A percentile compares a stretch with the other conserved stretches of the same genome.
Evolutionary conservation across 1,284 basidiomycete species (phyloP).

Genomic region (Moniliella sp.): DNA sequence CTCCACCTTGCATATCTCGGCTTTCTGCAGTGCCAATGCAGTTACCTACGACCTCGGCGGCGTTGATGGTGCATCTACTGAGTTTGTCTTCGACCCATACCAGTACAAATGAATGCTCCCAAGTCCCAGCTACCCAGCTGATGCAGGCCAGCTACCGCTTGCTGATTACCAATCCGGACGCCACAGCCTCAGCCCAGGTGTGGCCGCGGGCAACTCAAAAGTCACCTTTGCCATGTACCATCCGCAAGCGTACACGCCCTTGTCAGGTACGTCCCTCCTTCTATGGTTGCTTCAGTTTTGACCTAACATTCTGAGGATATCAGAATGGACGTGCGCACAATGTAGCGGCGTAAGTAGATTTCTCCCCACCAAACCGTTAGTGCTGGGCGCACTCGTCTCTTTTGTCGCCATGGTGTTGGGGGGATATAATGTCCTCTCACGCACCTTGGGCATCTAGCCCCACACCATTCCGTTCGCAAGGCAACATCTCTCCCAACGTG

Average conservation of each 20-base stretch:
- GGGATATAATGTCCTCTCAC: no score
- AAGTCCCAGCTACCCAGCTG: slow-evolving; percentile 15
- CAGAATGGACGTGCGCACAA: no score
- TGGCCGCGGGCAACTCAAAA: slow-evolving; percentile 21
- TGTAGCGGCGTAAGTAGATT: no score
- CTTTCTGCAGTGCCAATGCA: slow-evolving; percentile 22
- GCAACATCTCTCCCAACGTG: no score
- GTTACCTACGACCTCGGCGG: slow-evolving; percentile 22
- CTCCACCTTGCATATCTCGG: slow-evolving; percentile 15
- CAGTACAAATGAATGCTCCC: slow-evolving; percentile 15
- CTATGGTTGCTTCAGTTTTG: no score
- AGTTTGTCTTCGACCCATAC: slow-evolving; percentile 25
- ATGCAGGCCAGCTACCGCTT: slow-evolving; percentile 25
- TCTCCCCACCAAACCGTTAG: no score
- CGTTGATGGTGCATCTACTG: slow-evolving; percentile 17
- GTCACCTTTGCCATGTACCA: slow-evolving; percentile 29
- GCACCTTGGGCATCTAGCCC: no score
- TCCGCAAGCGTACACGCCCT: slow-evolving; percentile 28
- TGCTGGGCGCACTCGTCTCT: no score
- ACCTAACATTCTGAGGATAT: no score
- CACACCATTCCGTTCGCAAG: no score
- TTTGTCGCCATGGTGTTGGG: no score
- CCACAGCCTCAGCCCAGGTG: slow-evolving; percentile 11
- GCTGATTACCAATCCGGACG: slow-evolving; percentile 14
- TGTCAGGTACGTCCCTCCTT: slow-evolving; percentile 13